Base-by-base conservation (phyloP, 345 rosid species). In the Aquilaria yunnanensis region DNA sequence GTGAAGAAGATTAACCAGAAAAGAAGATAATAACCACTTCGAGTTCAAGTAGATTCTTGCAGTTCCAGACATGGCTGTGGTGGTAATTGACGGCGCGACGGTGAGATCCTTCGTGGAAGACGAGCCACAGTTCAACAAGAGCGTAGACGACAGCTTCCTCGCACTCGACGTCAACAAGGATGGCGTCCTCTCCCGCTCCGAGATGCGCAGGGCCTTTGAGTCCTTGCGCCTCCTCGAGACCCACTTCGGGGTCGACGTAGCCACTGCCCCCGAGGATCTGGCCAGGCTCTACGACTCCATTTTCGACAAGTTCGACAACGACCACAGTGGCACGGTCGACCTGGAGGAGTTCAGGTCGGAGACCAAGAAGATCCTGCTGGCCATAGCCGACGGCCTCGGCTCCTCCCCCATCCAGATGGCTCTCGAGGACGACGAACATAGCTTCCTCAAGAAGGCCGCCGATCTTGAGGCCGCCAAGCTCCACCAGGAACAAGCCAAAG, bases 351-450 rank as follows among this genome's bases (percentile, higher is more conserved):
- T 81, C 70, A 72, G 75, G 54, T 59, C 80, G 2, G 96, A 88
- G 81, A 74, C 83, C 78, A 81, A 75, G 85, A 80, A 78, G 72
- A 85, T 88, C 47, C 61, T 85, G 85, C 79, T 88, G 2, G 96
- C 92, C 6, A 83, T 88, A 33, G 92, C 92, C 2, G 96, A 88
- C 12, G 96, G 96, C 0, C 59, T 88, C 3, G 96, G 96, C 0
- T 72, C 80, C 6, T 68, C 58, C 62, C 96, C 96, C 34, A 85
- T 88, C 11, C 85, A 79, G 69, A 88, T 88, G 96, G 89, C 60
- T 31, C 71, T 88, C 0, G 89, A 81, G 57, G 89, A 85, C 33
- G 82, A 66, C 52, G 79, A 74, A 11, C 75, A 65, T 43, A 78
- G 75, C 68, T 75, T 85, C 2, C 68, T 88, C 70, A 81, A 80